These are phyloP conservation scores for Tricholoma hemisulphureum DNA, from an alignment of 768 basidiomycete species.

Conservation along the genomic window DNA sequence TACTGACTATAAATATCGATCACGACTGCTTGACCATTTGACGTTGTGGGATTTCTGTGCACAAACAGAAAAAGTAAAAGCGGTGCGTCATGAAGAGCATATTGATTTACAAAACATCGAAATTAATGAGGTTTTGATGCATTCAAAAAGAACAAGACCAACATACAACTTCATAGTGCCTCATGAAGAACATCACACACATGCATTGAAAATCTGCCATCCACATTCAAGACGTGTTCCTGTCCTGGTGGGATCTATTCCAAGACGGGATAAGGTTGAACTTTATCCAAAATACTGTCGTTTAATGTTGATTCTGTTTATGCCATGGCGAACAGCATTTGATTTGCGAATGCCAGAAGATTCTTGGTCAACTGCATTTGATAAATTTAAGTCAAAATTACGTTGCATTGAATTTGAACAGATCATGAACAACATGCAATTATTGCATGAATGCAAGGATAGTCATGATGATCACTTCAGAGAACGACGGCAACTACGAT, in stretches of 20 bases:
- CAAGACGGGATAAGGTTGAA: constrained; percentile 24
- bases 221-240: constrained; percentile 19
- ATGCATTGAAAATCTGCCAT: constrained; percentile 13
- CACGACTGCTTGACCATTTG: neutral
- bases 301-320: constrained; percentile 42
- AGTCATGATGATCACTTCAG: neutral
- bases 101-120: neutral
- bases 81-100: neutral
- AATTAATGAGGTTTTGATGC: neutral
- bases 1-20: neutral
- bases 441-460: too few relatives aligned
- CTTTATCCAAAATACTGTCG: constrained; percentile 24
- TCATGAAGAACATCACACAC: constrained; percentile 22
- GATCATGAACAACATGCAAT: constrained; percentile 39
- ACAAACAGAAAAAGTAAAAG: neutral
- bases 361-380: constrained; percentile 32
- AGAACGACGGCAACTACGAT: constrained; percentile 24
- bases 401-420: neutral
- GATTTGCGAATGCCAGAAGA: constrained; percentile 22
- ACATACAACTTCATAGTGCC: neutral
- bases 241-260: constrained; percentile 37
- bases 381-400: neutral
- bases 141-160: neutral
- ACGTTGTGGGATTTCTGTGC: neutral
- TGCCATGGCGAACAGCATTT: constrained; percentile 33